Evolutionary conservation across 2,329 filamentous ascomycete genomes (phyloP).

Genomic region (Fusarium keratoplasticum): DNA sequence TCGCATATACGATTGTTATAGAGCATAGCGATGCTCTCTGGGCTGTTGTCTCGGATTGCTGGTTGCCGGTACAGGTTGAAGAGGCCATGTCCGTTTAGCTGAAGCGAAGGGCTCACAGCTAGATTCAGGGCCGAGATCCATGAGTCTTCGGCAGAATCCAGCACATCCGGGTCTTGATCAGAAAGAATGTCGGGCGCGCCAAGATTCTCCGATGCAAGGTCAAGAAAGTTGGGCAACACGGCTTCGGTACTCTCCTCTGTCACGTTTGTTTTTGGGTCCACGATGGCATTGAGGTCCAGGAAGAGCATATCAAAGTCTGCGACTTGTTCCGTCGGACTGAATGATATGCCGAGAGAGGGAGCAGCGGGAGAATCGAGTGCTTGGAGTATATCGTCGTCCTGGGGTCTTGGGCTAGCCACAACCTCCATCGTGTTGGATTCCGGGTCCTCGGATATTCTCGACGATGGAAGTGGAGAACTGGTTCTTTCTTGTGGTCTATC

Average conservation of each 20-base stretch:
- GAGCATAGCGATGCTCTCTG: conserved; percentile 20
- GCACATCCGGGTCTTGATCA: neutral
- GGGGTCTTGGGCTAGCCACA: neutral
- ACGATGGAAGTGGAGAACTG: neutral
- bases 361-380: neutral
- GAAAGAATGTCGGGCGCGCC: neutral
- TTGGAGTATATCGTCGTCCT: neutral
- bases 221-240: neutral
- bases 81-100: neutral
- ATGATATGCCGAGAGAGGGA: neutral
- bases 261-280: neutral
- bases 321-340: neutral
- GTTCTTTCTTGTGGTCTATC: neutral
- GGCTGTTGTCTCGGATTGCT: conserved; percentile 8
- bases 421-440: neutral
- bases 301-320: conserved; percentile 13
- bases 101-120: neutral
- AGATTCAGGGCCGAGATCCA: neutral
- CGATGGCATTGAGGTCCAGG: neutral
- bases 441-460: neutral
- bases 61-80: conserved; percentile 17
- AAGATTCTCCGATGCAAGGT: neutral
- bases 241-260: neutral
- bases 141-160: neutral
- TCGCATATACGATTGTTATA: conserved; percentile 24